Base-by-base conservation (phyloP, 1,284 basidiomycete species). In the Irpex sp. region DNA sequence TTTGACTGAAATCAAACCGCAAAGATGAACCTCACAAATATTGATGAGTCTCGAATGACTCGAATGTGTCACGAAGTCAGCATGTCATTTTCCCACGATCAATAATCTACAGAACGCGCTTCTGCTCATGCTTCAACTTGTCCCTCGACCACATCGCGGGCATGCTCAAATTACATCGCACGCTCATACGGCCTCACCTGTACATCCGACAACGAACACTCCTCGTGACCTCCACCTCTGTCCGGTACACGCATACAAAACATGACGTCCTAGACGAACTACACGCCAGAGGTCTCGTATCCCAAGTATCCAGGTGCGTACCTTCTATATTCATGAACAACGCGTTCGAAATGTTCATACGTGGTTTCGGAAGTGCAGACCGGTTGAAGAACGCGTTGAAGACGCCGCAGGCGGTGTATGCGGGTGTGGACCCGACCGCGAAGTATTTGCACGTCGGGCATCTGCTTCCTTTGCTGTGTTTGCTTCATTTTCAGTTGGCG, bases 351-450 rank as follows among this genome's bases (percentile, higher is more conserved):
- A 50, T n/a, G 35, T 53, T 60, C 54, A 60, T 39, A 35, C 43
- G 47, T 35, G 5, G 15, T 19, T 58, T 9, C 49, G 21, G 47
- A 31, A 73, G 75, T 66, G 76, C 75, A 53, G 75, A 80, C 57
- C 74, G 74, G 36, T 76, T 86, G 9, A 70, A 73, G 15, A 65
- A 61, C n/a, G 75, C 75, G 50, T 68, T 81, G 13, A 64, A 70
- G 43, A 69, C 72, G 55, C 76, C 74, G 13, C 85, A 83, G 64
- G 87, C 86, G 0, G 83, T 96, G 15, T 99, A 99, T 73, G 82
- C 88, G 11, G 97, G 97, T 46, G 85, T 98, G 57, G 97, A 99
- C 74, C 97, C 97, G 0, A 94, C 95, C 1, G 96, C 96, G 1
- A 79, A 78, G 36, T 90, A 93, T 0, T 80, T 99, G 17, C 97